A percentile compares a stretch with the other conserved stretches of the same genome.
Conservation (phyloP, 1,284 basidiomycete genomes). For the Ganoderma boninense region DNA sequence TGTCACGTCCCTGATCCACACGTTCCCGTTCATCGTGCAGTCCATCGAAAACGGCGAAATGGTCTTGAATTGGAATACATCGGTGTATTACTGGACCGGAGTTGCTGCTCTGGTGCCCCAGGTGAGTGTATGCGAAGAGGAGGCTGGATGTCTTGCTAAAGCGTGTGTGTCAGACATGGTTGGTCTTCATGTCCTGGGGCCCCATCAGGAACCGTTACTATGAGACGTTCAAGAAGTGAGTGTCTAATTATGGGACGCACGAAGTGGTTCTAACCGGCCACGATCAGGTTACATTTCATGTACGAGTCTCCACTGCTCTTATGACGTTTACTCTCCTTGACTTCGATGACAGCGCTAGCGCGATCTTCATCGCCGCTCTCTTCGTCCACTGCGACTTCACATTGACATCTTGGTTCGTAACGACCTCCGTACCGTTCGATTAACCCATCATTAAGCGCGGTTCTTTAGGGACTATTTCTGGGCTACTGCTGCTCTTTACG, state of each 20-base stretch:
- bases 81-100: constrained; percentile 46
- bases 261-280: background rate
- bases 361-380: constrained; percentile 44
- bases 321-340: background rate
- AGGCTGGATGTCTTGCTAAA: background rate
- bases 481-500: constrained; percentile 46
- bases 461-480: constrained; percentile 46
- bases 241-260: constrained; percentile 34
- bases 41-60: constrained; percentile 37
- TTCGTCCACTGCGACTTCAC: constrained; percentile 48
- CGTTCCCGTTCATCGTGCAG: constrained; percentile 45
- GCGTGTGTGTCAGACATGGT: constrained; percentile 17
- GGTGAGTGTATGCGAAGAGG: constrained; percentile 17
- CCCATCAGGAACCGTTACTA: constrained; percentile 47
- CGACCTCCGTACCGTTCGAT: no score
- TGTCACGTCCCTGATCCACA: constrained; percentile 48
- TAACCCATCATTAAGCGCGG: background rate
- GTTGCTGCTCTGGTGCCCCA: constrained; percentile 49
- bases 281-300: constrained; percentile 16
- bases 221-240: constrained; percentile 50
- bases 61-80: constrained; percentile 31
- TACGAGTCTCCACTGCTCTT: background rate
- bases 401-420: constrained; percentile 34
- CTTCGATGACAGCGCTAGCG: constrained; percentile 33
- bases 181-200: constrained; percentile 44